Evolutionary conservation across 768 basidiomycete genomes (phyloP).

Genomic region (Tephrocybe sp.): DNA sequence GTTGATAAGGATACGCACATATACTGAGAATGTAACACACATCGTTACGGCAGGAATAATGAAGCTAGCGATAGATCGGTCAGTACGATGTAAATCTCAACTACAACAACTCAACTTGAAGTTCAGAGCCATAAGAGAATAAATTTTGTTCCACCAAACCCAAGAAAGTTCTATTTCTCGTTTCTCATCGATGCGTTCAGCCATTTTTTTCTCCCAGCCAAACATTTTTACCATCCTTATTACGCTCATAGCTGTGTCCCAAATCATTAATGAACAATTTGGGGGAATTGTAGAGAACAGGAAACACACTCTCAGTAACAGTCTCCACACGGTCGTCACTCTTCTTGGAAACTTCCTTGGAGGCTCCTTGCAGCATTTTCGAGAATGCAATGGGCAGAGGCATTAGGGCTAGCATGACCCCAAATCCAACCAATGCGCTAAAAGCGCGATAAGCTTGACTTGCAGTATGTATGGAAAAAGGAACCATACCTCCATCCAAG

Average conservation of each 20-base stretch:
- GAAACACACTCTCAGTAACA: slow-evolving; percentile 53
- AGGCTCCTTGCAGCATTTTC: slow-evolving; percentile 40
- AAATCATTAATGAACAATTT: slow-evolving; percentile 13
- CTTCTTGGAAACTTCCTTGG: slow-evolving; percentile 46
- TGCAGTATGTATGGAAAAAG: slow-evolving; percentile 1
- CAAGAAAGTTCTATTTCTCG: slow-evolving; percentile 57
- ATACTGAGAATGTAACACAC: slow-evolving; percentile 56
- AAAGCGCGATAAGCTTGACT: not conserved
- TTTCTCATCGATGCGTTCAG: slow-evolving; percentile 47
- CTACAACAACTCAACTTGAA: slow-evolving; percentile 33
- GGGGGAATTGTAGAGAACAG: slow-evolving; percentile 6
- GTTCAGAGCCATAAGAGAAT: slow-evolving; percentile 39
- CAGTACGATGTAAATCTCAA: not conserved
- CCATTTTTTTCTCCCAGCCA: slow-evolving; percentile 58
- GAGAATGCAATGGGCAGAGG: slow-evolving; percentile 56
- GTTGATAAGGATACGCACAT: slow-evolving; percentile 22
- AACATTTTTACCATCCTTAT: slow-evolving; percentile 71
- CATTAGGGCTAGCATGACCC: slow-evolving; percentile 42
- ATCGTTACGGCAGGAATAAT: slow-evolving; percentile 61
- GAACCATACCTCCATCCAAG: slow-evolving; percentile 41
- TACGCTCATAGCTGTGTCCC: slow-evolving; percentile 44
- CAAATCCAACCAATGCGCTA: slow-evolving; percentile 57
- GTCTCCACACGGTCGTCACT: slow-evolving; percentile 55
- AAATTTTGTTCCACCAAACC: slow-evolving; percentile 48
- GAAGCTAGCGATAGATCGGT: slow-evolving; percentile 32